A percentile compares a stretch with the other conserved stretches of the same genome.
Evolutionary conservation across 2,329 filamentous ascomycete species (phyloP).

Genomic region (Pestalotiopsis sp.): DNA sequence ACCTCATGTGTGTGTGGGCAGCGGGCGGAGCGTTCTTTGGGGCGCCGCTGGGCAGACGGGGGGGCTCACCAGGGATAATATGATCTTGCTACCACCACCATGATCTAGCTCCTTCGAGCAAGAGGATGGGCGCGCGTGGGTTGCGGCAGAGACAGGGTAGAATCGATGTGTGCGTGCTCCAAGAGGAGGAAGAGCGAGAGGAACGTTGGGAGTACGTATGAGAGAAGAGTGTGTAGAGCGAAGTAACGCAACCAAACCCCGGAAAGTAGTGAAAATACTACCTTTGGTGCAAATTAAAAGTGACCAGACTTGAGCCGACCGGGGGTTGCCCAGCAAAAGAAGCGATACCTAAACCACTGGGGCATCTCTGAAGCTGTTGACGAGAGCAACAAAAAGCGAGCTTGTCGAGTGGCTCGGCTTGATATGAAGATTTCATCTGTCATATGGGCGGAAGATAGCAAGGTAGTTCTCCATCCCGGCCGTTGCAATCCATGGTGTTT

Average conservation of each 20-base stretch:
- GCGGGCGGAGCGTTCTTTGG: not conserved
- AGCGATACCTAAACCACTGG: not conserved
- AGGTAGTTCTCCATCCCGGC: not conserved
- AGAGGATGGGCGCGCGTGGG: not conserved
- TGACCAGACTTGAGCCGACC: not conserved
- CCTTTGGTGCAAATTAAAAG: not conserved
- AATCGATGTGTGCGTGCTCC: constrained; percentile 14
- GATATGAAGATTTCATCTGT: not conserved
- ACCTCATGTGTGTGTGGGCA: not conserved
- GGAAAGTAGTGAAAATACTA: constrained; percentile 3
- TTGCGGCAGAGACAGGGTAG: constrained; percentile 20
- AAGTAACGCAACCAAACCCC: constrained; percentile 1
- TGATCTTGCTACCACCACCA: not conserved
- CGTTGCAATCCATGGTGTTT: not conserved
- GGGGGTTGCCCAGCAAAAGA: not conserved
- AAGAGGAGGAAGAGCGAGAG: constrained; percentile 27
- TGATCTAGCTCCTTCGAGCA: not conserved
- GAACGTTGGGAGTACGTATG: constrained; percentile 13
- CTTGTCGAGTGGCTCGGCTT: not conserved
- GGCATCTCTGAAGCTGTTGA: constrained; percentile 4
- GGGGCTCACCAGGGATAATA: not conserved
- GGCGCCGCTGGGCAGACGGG: not conserved
- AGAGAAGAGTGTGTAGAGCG: constrained; percentile 12
- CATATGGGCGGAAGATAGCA: not conserved
- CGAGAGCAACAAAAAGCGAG: constrained; percentile 1